Base-by-base conservation (phyloP, 768 basidiomycete genomes). In the Russula abietina region DNA sequence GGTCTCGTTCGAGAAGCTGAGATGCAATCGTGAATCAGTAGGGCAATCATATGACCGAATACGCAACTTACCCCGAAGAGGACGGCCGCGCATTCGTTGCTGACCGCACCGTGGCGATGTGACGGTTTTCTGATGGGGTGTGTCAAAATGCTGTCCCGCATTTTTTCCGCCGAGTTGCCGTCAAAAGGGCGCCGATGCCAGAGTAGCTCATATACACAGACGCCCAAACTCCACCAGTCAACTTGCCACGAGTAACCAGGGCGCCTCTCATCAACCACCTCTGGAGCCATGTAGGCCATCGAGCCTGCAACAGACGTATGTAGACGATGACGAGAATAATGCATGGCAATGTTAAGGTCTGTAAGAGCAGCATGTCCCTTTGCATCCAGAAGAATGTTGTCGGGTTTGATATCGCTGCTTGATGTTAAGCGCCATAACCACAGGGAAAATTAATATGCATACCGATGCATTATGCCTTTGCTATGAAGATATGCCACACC, bases 201-300 rank as follows among this genome's bases (percentile, higher is more conserved):
- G 33, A 95, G 75, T n/a, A 97, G 82, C 70, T 98, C 95, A 75
- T 89, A 96, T 62, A 86, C 88, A 30, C 89, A 89, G 60, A 97
- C 80, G 33, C 95, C 95, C 22, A 98, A 79, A 71, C 91, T 93
- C 95, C 95, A 98, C 89, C 92, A 97, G 72, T 98, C 95, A 55
- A 92, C 83, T 54, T 86, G 86, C 82, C 91, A 94, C 4, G 89
- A 89, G 74, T 99, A 99, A 17, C 97, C 97, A 70, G 86, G 88
- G 70, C 90, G 87, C 56, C 83, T 84, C 3, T 55, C 38, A 30
- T 63, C 48, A 49, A 98, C 80, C n/a, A 99, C 89, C 73, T 99
- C 93, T 0, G 96, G 95, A 11, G 95, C 95, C 97, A 99, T 99
- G 76, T 99, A 99, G 0, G 97, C 96, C 93, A 99, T 95, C 70